Conservation (phyloP, 1,139 yeast species). For the Kodamaea plutei region DNA sequence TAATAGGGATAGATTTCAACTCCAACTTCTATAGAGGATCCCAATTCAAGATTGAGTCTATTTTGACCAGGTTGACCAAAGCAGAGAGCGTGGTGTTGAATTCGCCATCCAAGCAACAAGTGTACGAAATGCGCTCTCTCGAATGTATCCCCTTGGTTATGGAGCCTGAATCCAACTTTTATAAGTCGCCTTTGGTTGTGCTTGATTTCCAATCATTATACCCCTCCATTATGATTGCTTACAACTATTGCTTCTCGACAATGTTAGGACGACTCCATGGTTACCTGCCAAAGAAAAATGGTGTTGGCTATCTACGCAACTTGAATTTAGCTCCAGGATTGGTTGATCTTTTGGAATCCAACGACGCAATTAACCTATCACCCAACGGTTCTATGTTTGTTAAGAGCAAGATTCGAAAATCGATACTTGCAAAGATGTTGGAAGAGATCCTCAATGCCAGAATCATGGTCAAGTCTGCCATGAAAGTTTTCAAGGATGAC, state of each 20-base stretch:
- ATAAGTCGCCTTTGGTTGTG: slow-evolving; percentile 85
- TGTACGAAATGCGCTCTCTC: slow-evolving; percentile 78
- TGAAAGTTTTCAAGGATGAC: slow-evolving; percentile 49
- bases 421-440: slow-evolving; percentile 78
- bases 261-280: slow-evolving; percentile 66
- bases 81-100: slow-evolving; percentile 66
- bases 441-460: slow-evolving; percentile 78
- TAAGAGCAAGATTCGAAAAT: slow-evolving; percentile 60
- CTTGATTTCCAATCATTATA: slow-evolving; percentile 90
- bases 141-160: slow-evolving; percentile 86
- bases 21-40: slow-evolving; percentile 90
- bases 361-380: slow-evolving; percentile 54
- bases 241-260: slow-evolving; percentile 89
- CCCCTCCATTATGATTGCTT: slow-evolving; percentile 89
- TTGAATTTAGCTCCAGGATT: slow-evolving; percentile 55
- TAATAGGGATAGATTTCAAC: slow-evolving; percentile 85
- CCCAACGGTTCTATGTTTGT: slow-evolving; percentile 88
- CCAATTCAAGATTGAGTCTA: slow-evolving; percentile 87
- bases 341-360: slow-evolving; percentile 47
- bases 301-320: slow-evolving; percentile 39
- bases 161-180: slow-evolving; percentile 86
- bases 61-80: slow-evolving; percentile 69
- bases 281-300: slow-evolving; percentile 40
- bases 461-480: slow-evolving; percentile 70
- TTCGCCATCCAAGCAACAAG: slow-evolving; percentile 80